Conservation (phyloP, 2,329 filamentous ascomycete species). For the Plenodomus lindquistii region DNA sequence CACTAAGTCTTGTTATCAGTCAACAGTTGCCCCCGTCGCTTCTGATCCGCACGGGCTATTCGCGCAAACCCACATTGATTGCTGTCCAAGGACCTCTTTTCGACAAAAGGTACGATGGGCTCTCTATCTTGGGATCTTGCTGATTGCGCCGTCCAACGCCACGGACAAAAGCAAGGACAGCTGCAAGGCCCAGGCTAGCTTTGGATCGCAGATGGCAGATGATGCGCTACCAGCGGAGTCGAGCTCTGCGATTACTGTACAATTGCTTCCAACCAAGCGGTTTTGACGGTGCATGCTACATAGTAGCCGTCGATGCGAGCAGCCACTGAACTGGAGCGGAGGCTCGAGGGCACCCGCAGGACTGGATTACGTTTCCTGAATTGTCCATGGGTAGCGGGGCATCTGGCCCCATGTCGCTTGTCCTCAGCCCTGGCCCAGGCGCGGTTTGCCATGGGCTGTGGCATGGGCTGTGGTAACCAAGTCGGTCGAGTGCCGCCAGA, state of each 20-base stretch:
- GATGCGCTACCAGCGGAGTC: no score
- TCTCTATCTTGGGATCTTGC: neutral
- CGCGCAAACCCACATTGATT: no score
- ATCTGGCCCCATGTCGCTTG: constrained; percentile 14
- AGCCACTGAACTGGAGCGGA: neutral
- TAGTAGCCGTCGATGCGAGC: neutral
- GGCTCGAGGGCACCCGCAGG: neutral
- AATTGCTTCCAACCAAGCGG: neutral
- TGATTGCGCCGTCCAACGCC: neutral
- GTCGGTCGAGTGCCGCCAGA: neutral
- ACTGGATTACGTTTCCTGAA: constrained; percentile 22
- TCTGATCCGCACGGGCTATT: no score
- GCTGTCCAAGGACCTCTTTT: constrained; percentile 21
- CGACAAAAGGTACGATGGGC: constrained; percentile 22
- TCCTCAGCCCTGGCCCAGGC: constrained; percentile 14
- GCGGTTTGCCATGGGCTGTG: constrained; percentile 7
- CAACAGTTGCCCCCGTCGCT: neutral
- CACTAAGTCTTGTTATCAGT: constrained; percentile 9
- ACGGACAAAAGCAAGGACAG: neutral
- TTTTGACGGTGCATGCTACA: neutral
- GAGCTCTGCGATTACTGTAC: neutral
- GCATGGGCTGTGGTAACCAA: constrained; percentile 17
- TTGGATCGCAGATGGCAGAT: no score
- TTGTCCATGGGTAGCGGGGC: constrained; percentile 9
- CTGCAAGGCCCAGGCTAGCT: no score